These are phyloP conservation scores for Coniella vitis DNA, from an alignment of 2,329 filamentous ascomycete genomes.

Conservation along the genomic window DNA sequence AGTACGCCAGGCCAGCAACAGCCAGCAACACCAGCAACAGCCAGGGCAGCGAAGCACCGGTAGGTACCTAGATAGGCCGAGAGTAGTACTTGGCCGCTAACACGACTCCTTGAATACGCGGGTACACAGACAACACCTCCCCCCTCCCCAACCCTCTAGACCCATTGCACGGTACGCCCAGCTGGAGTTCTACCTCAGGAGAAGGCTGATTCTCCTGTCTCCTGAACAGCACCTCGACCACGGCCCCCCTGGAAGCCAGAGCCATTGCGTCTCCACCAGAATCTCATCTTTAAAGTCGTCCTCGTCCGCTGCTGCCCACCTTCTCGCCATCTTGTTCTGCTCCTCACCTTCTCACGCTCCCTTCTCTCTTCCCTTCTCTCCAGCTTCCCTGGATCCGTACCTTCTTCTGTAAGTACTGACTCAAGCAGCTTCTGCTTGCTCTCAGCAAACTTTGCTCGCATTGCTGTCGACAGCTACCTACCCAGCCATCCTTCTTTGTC, in stretches of 20 bases:
- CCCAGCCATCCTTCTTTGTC: not conserved
- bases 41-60: too few species aligned
- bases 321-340: not conserved
- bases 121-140: too few species aligned
- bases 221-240: conserved; percentile 8
- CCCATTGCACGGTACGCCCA: not conserved
- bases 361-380: conserved; percentile 4
- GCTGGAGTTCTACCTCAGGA: conserved; percentile 4
- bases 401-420: conserved; percentile 1
- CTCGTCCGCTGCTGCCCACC: conserved; percentile 8
- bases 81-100: not conserved
- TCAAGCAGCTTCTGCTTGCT: too few species aligned
- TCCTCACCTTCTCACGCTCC: conserved; percentile 5
- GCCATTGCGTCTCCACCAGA: conserved; percentile 7
- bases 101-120: not conserved
- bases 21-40: too few species aligned
- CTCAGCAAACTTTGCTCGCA: too few species aligned
- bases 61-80: not conserved
- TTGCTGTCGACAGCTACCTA: conserved; percentile 1
- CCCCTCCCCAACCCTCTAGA: too few species aligned
- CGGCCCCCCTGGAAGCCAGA: conserved; percentile 9
- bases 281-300: conserved; percentile 17
- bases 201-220: conserved; percentile 6
- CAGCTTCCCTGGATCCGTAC: not conserved
- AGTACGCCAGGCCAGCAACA: too few species aligned